Evolutionary conservation across 176 grass and related monocot genomes (phyloP).

Genomic region (Oryza meridionalis): DNA sequence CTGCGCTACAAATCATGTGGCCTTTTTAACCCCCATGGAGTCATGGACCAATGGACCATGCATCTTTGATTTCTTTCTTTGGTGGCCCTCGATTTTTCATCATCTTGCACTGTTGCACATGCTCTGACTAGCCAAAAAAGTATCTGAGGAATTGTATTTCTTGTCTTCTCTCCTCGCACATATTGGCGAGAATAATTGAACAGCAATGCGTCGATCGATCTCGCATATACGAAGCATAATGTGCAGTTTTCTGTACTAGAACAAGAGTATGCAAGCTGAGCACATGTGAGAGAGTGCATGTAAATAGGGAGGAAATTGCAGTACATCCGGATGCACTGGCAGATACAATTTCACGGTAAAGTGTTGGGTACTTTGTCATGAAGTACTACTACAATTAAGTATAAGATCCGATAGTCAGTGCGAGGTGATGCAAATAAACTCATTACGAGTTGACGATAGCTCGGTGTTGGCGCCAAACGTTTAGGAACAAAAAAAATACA

Average conservation of each 20-base stretch:
- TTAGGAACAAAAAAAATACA: background rate
- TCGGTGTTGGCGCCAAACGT: background rate
- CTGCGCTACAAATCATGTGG: constrained; percentile 13
- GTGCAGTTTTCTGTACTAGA: background rate
- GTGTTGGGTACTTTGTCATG: background rate
- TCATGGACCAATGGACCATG: background rate
- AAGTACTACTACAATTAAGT: background rate
- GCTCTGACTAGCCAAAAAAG: constrained; percentile 3
- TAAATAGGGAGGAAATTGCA: background rate
- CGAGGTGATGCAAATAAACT: background rate
- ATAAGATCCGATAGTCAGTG: background rate
- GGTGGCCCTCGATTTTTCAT: background rate
- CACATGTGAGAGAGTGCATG: too few relatives aligned
- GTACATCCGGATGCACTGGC: background rate
- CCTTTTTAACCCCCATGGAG: constrained; percentile 11
- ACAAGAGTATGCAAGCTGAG: too few relatives aligned
- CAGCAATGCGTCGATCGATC: background rate
- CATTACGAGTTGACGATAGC: background rate
- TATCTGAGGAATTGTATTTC: constrained; percentile 8
- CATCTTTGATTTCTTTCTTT: background rate
- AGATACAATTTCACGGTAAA: background rate
- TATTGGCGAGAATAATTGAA: background rate
- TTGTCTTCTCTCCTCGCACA: background rate
- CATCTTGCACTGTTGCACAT: constrained; percentile 20
- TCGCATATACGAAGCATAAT: background rate